Evolutionary conservation across 805 yeast species (phyloP), one percentile per base, ranked within the genome.

Genomic region (Debaryomyces castellii): DNA sequence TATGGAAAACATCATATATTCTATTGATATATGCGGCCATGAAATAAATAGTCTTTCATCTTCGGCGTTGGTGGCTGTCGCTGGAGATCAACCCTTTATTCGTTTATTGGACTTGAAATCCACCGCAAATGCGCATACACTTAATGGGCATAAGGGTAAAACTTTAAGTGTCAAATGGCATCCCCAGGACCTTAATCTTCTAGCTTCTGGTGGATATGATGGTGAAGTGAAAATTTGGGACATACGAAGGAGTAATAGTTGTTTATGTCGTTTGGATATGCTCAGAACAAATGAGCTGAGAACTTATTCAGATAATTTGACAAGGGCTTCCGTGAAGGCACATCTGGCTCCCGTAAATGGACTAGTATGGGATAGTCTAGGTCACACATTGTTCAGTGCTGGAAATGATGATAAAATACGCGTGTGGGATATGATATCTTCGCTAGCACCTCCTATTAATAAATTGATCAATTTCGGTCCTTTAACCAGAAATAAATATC

Each of bases 211-310:
- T 1, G 90, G 92, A 17, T 76, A 80, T 14, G 89, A 85, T 53
- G 97, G 97, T 0, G 83, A 83, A 39, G 83, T 87, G 7, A 76
- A 87, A 43, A 59, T 91, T 0, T 91, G 97, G 97, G 98, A 91
- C 60, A 77, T 89, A 9, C 67, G 98, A 39, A 67, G 86, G 40
- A 79, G 88, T 20, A 71, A 74, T 14, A 77, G 85, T 28, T 84
- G 89, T 55, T 62, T 88, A 20, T 74, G 82, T 37, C 73, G 82
- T 12, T 63, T 89, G 47, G 91, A 89, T 57, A 69, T 81, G 70
- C 63, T 73, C 34, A 65, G 75, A 14, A 75, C 82, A 1, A 69
- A 66, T 39, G 43, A 37, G 24, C 41, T 39, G 34, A 25, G 46
- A 3, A 38, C 23, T n/a, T 39, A 40, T 5, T 43, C 43, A 9